Conservation (phyloP, 352 stramenopile genomes). For the Ochromonadaceae sp. region DNA sequence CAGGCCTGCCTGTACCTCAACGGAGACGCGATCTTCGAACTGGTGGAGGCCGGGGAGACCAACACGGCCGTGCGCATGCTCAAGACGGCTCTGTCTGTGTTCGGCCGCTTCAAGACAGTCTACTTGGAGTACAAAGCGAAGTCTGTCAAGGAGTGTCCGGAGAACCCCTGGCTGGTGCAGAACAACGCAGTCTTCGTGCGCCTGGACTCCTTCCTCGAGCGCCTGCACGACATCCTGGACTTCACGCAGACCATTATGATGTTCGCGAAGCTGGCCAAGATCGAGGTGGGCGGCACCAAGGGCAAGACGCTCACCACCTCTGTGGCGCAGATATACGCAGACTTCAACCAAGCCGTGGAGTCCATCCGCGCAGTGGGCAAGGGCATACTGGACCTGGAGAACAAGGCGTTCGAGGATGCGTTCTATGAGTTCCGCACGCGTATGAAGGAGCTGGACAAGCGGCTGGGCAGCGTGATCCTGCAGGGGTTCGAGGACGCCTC, state of each 20-base stretch:
- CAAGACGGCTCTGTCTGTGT: constrained; percentile 47
- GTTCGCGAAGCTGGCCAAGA: constrained; percentile 60
- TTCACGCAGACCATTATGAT: constrained; percentile 66
- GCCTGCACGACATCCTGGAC: constrained; percentile 71
- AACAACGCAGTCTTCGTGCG: constrained; percentile 75
- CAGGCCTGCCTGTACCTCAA: constrained; percentile 51
- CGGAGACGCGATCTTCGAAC: constrained; percentile 51
- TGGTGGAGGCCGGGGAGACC: constrained; percentile 53
- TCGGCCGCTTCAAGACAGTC: constrained; percentile 65
- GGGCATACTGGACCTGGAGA: constrained; percentile 67
- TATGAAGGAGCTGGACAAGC: constrained; percentile 51
- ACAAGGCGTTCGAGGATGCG: constrained; percentile 68
- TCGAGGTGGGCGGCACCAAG: constrained; percentile 76
- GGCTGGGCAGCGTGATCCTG: constrained; percentile 63
- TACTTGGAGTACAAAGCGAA: constrained; percentile 80
- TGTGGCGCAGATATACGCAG: constrained; percentile 61
- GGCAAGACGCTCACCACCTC: constrained; percentile 71
- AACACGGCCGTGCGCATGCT: constrained; percentile 29
- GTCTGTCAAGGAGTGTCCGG: constrained; percentile 49
- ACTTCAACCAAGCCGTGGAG: constrained; percentile 51
- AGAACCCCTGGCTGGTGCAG: constrained; percentile 68
- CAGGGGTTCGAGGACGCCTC: constrained; percentile 77
- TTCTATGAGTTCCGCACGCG: constrained; percentile 69
- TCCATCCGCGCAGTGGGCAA: constrained; percentile 59
- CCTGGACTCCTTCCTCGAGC: constrained; percentile 67